phyloP scores from a whole-genome alignment of 371 early-diverging fungal genomes.

The Mucor saturninus region DNA sequence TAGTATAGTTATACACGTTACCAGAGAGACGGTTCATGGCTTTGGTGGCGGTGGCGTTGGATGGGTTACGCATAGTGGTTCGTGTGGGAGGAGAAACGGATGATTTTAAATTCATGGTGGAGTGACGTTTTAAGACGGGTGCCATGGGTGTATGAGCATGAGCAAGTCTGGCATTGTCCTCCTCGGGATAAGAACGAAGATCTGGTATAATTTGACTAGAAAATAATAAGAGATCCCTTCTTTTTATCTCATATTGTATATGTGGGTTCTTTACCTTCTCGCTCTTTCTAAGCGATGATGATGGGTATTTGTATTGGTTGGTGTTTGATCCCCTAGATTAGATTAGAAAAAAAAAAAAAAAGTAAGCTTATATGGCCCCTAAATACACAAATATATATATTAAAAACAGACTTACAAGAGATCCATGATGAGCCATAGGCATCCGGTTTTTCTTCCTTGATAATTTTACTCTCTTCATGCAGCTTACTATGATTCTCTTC shows the following conservation, averaged over 20 bases:
- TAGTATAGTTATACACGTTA: background rate
- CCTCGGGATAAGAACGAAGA: conserved; percentile 18
- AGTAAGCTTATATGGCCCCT: too few relatives aligned
- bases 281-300: conserved; percentile 19
- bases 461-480: too few relatives aligned
- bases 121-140: conserved; percentile 11
- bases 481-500: too few relatives aligned
- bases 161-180: conserved; percentile 4
- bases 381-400: too few relatives aligned
- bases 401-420: conserved; percentile 8
- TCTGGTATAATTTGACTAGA: conserved; percentile 32
- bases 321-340: conserved; percentile 5
- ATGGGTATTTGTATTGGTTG: background rate
- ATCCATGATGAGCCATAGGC: conserved; percentile 13
- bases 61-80: background rate
- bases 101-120: conserved; percentile 2
- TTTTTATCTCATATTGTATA: background rate
- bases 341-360: too few relatives aligned
- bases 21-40: background rate
- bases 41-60: background rate
- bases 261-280: conserved; percentile 13
- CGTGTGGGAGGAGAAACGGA: background rate
- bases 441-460: background rate
- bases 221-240: background rate
- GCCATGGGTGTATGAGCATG: conserved; percentile 2